phyloP scores from a whole-genome alignment of 768 basidiomycete species.

The Aureoboletus auriporus region DNA sequence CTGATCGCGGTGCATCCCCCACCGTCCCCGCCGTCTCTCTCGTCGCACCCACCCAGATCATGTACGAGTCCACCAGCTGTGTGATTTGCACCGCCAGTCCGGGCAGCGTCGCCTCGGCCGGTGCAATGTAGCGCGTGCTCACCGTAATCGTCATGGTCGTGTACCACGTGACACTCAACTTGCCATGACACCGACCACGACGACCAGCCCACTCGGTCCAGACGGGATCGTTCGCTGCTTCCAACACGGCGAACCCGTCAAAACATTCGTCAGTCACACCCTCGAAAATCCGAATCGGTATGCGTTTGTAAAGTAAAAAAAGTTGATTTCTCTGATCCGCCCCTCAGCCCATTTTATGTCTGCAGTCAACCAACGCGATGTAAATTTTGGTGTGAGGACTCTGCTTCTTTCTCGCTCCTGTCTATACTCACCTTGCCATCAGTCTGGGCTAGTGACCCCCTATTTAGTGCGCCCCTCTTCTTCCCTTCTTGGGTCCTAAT shows the following conservation, averaged over 20 bases:
- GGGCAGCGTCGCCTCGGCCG: constrained; percentile 49
- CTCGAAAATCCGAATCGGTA: constrained; percentile 33
- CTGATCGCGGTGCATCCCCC: constrained; percentile 46
- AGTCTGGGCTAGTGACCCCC: constrained; percentile 33
- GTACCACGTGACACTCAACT: constrained; percentile 20
- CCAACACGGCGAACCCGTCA: constrained; percentile 29
- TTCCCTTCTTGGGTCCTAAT: background rate
- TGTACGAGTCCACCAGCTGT: constrained; percentile 65
- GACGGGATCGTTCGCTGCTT: constrained; percentile 35
- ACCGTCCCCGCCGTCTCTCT: constrained; percentile 42
- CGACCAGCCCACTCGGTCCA: constrained; percentile 22
- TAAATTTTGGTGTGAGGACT: constrained; percentile 37
- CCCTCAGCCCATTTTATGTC: constrained; percentile 32
- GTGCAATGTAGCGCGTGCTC: constrained; percentile 44
- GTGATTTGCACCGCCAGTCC: constrained; percentile 66
- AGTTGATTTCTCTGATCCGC: background rate
- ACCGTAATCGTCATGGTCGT: constrained; percentile 34
- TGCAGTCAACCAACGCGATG: constrained; percentile 29
- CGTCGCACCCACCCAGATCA: constrained; percentile 77
- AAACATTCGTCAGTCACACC: constrained; percentile 28
- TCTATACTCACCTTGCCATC: constrained; percentile 1
- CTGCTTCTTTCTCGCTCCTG: background rate
- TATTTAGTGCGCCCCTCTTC: constrained; percentile 4
- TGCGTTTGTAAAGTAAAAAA: too few species aligned
- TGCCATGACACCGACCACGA: background rate